Base-by-base conservation (phyloP, 805 yeast genomes). In the Saturnispora bothae region DNA sequence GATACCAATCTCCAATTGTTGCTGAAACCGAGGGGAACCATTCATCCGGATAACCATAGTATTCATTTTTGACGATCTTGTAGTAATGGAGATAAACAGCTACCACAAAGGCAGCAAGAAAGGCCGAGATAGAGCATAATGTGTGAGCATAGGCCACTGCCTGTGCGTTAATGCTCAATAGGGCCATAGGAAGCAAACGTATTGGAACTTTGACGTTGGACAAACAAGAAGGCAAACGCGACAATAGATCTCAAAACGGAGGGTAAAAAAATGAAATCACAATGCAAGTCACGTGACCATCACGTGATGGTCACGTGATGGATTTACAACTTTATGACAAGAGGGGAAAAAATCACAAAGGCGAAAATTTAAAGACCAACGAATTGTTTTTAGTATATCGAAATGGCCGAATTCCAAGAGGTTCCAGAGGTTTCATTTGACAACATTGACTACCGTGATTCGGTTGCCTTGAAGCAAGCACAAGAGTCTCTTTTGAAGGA, bases 11-110 rank as follows among this genome's bases (percentile, higher is more conserved):
- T 32, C 98, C 98, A 54, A 92, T 92, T 2, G 98, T 75, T 1
- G 98, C 97, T 27, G 94, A 81, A 2, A 92, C 98, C 52, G 94
- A 80, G 2, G 98, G 98, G 55, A 92, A 89, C 97, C 98, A 92
- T 59, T 92, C 98, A 43, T 88, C 92, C 3, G 98, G 98, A 54
- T 85, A 92, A 1, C 95, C 94, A 54, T 66, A 88, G 46, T 75
- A 73, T 34, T 88, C 82, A 56, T 92, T 92, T 52, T 76, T 68
- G 9, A 92, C 95, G 54, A 92, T 92, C 56, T 92, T 86, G 43
- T 80, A 64, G 60, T 77, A 92, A 60, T 89, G 98, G 19, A 89
- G 66, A 37, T 66, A 66, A 44, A 74, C 73, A 1, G 95, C 96
- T 21, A 83, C 76, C 0, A 68, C 52, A 18, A 88, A 66, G 3